Base-by-base conservation (phyloP, 805 yeast species). In the Teunomyces cretensis region DNA sequence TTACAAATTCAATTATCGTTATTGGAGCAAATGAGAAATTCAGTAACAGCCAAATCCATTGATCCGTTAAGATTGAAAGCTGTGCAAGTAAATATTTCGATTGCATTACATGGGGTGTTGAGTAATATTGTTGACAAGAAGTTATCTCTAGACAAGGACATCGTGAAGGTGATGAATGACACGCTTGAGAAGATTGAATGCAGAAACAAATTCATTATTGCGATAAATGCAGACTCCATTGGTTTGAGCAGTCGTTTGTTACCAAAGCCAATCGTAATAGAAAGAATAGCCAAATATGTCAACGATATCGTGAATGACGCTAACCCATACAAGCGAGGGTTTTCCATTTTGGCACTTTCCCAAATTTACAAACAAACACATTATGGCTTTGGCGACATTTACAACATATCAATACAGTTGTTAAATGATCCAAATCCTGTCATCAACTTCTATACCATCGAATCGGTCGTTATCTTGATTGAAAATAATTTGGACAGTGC, bases 1-100 rank as follows among this genome's bases (percentile, higher is more conserved):
- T 65, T 80, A 4, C 87, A 88, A 49, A 86, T 94, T 43, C 97
- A 92, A 57, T 83, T 85, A 46, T 89, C 97, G 1, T 73, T 94
- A n/a, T 64, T 94, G 15, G 97, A 92, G 56, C 87, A 83, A 43
- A 64, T 94, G 49, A 76, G 90, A 51, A 70, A 84, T 3, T 62
- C 74, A 1, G 46, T 78, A 39, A 70, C 79, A 24, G 65, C 74
- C 26, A 55, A 66, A 51, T 42, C 57, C 0, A 44, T 57, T 11
- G 72, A 68, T 44, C 66, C 70, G 0, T 48, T 68, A 19, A 53
- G 77, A 30, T 47, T 48, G 13, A 58, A 58, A 39, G 87, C 91
- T 0, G 71, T 85, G 7, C 62, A 75, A 1, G 70, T 84, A 4
- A 91, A 91, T 56, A 61, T 79, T 1, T 68, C 86, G 0, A 72